Evolutionary conservation across 2,329 filamentous ascomycete genomes (phyloP).

Genomic region (Cryphonectria radicalis): DNA sequence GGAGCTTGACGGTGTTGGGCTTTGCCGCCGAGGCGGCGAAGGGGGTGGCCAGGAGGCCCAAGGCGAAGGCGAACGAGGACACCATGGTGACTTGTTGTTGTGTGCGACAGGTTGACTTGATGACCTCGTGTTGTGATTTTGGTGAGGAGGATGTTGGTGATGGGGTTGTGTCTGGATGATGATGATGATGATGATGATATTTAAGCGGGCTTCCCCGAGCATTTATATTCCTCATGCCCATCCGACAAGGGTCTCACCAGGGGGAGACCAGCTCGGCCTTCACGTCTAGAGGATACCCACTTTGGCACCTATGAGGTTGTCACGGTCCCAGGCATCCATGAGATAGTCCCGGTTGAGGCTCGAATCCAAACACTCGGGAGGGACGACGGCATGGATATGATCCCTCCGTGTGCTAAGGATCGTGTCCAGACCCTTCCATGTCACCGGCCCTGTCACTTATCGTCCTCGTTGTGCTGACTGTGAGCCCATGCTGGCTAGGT

Average conservation of each 20-base stretch:
- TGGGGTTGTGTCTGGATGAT: not conserved
- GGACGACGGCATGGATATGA: not conserved
- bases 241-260: not conserved
- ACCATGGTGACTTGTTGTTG: constrained; percentile 14
- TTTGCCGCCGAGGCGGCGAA: constrained; percentile 6
- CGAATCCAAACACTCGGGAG: not conserved
- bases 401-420: not conserved
- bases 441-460: not conserved
- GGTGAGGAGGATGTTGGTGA: not conserved
- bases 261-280: not conserved
- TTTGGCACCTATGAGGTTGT: not conserved
- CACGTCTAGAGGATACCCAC: not conserved
- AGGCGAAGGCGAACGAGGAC: not conserved
- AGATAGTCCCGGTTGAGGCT: not conserved
- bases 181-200: no score
- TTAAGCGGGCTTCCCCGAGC: not conserved
- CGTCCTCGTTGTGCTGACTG: not conserved
- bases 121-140: not conserved
- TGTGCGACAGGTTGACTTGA: not conserved
- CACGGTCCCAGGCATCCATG: not conserved
- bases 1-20: not conserved
- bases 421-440: not conserved
- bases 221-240: not conserved
- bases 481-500: not conserved
- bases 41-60: constrained; percentile 5